phyloP scores from a whole-genome alignment of 306 rosid species.

The Dicorynia guianensis region DNA sequence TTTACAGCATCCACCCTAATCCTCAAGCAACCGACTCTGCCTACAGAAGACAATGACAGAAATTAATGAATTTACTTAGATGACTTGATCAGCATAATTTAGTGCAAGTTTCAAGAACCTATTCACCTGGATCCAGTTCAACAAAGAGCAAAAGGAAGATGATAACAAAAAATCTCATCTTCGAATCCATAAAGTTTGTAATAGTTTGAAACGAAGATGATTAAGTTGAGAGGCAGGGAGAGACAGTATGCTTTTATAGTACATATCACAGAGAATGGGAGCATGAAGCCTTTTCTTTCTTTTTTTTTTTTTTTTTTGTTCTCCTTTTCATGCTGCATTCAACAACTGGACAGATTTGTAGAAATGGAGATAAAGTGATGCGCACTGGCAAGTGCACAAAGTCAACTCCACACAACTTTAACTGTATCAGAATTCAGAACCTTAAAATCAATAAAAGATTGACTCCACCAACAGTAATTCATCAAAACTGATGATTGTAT shows the following conservation, averaged over 20 bases:
- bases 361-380: background rate
- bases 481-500: slow-evolving; percentile 7
- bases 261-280: background rate
- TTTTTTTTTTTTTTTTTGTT: background rate
- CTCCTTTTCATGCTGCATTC: background rate
- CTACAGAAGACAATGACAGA: slow-evolving; percentile 41
- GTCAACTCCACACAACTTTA: slow-evolving; percentile 36
- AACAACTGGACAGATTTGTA: background rate
- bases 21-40: slow-evolving; percentile 43
- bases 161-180: slow-evolving; percentile 37
- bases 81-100: background rate
- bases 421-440: background rate
- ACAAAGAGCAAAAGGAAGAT: slow-evolving; percentile 26
- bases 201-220: slow-evolving; percentile 3
- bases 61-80: background rate
- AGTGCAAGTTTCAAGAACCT: background rate
- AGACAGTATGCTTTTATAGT: slow-evolving; percentile 35
- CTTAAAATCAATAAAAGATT: background rate
- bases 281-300: slow-evolving; percentile 28
- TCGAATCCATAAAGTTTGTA: slow-evolving; percentile 46
- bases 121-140: slow-evolving; percentile 22
- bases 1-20: slow-evolving; percentile 35
- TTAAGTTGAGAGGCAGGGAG: slow-evolving; percentile 16
- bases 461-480: slow-evolving; percentile 10
- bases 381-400: slow-evolving; percentile 21